These are phyloP conservation scores for Cladophialophora carrionii DNA, from an alignment of 2,329 filamentous ascomycete genomes.

Conservation along the genomic window DNA sequence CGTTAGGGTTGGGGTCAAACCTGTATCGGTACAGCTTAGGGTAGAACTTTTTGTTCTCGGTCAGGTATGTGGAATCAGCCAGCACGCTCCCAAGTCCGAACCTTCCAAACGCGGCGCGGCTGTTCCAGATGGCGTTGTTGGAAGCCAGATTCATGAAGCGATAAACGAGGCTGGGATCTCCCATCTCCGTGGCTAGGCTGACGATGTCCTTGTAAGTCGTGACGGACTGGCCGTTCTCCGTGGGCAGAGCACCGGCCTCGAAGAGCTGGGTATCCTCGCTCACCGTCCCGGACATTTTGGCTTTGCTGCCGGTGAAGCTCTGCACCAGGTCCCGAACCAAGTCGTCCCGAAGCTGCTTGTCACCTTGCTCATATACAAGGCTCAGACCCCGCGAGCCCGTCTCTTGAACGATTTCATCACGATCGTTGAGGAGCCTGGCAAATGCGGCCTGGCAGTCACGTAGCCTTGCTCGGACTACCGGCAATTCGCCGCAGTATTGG, in stretches of 20 bases:
- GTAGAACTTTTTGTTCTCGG: slow-evolving; percentile 88
- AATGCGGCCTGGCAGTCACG: slow-evolving; percentile 84
- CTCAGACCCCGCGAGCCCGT: slow-evolving; percentile 87
- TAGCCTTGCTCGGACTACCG: slow-evolving; percentile 68
- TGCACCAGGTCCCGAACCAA: slow-evolving; percentile 85
- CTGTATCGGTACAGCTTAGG: slow-evolving; percentile 92
- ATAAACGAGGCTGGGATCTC: slow-evolving; percentile 94
- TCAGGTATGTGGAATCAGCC: slow-evolving; percentile 75
- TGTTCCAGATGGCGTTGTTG: slow-evolving; percentile 96
- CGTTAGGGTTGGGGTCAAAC: slow-evolving; percentile 92
- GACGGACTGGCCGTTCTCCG: slow-evolving; percentile 83
- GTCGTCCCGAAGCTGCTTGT: slow-evolving; percentile 75
- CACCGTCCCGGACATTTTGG: slow-evolving; percentile 73
- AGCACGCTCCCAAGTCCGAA: slow-evolving; percentile 92
- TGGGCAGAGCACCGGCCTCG: slow-evolving; percentile 85
- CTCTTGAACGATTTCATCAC: slow-evolving; percentile 94
- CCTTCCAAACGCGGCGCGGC: slow-evolving; percentile 90
- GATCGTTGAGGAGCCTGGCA: slow-evolving; percentile 80
- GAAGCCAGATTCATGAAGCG: slow-evolving; percentile 97
- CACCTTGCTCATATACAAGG: slow-evolving; percentile 92
- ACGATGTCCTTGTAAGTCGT: slow-evolving; percentile 99
- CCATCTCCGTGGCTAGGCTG: slow-evolving; percentile 90
- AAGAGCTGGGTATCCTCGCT: slow-evolving; percentile 91
- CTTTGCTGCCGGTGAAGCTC: slow-evolving; percentile 78
- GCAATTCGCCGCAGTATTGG: slow-evolving; percentile 82